Evolutionary conservation across 495 filamentous ascomycete species (phyloP).

Genomic region (Neurospora tetraspora): DNA sequence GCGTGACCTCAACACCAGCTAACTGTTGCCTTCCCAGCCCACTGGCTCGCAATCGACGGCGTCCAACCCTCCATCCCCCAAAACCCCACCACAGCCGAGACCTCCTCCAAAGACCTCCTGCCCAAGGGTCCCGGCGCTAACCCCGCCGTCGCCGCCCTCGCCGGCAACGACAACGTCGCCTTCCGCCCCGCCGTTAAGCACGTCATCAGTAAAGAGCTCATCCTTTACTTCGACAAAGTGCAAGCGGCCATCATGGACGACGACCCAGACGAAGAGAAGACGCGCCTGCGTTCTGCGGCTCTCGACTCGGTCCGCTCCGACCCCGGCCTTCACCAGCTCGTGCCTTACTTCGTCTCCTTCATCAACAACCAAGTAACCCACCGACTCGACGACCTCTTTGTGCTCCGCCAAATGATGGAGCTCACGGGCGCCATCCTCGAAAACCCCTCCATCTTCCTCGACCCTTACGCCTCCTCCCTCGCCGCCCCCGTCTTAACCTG

Average conservation of each 20-base stretch:
- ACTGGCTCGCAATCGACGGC: slow-evolving; percentile 94
- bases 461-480: slow-evolving; percentile 81
- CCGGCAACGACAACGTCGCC: slow-evolving; percentile 68
- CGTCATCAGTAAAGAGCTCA: slow-evolving; percentile 85
- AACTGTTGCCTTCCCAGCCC: slow-evolving; percentile 42
- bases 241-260: slow-evolving; percentile 78
- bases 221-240: slow-evolving; percentile 95
- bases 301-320: slow-evolving; percentile 74
- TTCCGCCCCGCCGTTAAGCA: slow-evolving; percentile 91
- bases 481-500: slow-evolving; percentile 89
- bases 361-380: slow-evolving; percentile 92
- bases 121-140: slow-evolving; percentile 84
- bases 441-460: slow-evolving; percentile 73
- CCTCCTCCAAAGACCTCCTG: slow-evolving; percentile 67
- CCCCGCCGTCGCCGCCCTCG: slow-evolving; percentile 68
- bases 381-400: slow-evolving; percentile 72
- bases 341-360: slow-evolving; percentile 93
- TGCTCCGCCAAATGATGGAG: slow-evolving; percentile 82
- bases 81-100: slow-evolving; percentile 79
- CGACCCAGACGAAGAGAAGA: slow-evolving; percentile 58
- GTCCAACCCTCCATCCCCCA: slow-evolving; percentile 93
- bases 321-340: slow-evolving; percentile 84
- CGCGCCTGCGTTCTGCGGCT: slow-evolving; percentile 66
- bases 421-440: slow-evolving; percentile 72
- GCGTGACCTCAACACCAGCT: slow-evolving; percentile 7